Percentiles rank a stretch among this genome's conserved stretches.
Evolutionary conservation across 2,329 filamentous ascomycete species (phyloP).

Genomic region (Niveomyces coronatus): DNA sequence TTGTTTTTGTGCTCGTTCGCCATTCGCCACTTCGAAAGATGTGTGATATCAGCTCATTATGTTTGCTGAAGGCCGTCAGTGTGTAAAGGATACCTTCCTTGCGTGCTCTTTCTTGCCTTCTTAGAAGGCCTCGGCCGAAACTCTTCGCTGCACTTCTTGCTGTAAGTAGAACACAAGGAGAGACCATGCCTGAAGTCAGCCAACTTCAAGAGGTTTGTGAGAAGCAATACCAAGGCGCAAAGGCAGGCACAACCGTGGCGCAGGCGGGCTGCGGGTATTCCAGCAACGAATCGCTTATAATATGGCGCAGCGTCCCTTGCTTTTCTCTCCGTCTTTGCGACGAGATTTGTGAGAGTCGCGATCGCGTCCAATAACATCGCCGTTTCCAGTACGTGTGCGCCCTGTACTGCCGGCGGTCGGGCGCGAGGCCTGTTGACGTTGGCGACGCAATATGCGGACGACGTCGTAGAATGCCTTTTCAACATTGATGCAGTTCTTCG

Average conservation of each 20-base stretch:
- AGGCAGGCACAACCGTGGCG: no score
- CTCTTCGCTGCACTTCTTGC: no score
- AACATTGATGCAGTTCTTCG: constrained; percentile 96
- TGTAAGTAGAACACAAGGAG: no score
- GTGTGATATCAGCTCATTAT: constrained; percentile 18
- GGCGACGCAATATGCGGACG: constrained; percentile 77
- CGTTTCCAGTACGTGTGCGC: constrained; percentile 29
- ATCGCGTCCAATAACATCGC: constrained; percentile 24
- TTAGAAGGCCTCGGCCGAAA: no score
- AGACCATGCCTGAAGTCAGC: no score
- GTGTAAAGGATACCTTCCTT: no score
- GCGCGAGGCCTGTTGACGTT: constrained; percentile 51
- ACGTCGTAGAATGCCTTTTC: constrained; percentile 99
- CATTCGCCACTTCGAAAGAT: constrained; percentile 29
- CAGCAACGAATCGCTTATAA: constrained; percentile 23
- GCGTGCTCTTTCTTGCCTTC: no score
- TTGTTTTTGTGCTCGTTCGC: constrained; percentile 26
- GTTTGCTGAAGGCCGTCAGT: constrained; percentile 14
- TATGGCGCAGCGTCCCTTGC: constrained; percentile 28
- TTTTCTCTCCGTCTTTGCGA: constrained; percentile 26
- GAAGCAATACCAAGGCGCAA: no score
- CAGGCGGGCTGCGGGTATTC: neutral
- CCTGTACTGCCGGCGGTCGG: constrained; percentile 24
- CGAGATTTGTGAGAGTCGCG: constrained; percentile 20
- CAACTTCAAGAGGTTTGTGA: no score